Base-by-base conservation (phyloP, 768 basidiomycete species). In the Pleurotus djamor region DNA sequence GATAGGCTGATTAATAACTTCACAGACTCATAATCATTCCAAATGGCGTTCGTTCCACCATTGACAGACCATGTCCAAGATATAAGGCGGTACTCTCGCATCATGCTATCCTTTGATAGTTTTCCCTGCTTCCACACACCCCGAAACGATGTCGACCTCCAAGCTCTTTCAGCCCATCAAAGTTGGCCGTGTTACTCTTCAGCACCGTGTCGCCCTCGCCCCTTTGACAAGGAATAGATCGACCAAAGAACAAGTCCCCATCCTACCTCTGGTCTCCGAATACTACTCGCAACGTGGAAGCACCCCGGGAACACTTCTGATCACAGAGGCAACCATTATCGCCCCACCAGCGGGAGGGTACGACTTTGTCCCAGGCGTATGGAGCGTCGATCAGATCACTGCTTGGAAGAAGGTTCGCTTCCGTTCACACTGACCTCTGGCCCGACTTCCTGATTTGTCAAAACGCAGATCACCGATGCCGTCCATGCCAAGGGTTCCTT, bases 201-300 rank as follows among this genome's bases (percentile, higher is more conserved):
- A 67, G 56, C 81, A 82, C 67, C 75, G 80, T 4, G 64, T 81
- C 28, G 76, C 76, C 5, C 73, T 79, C 48, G 75, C 80, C 0
- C 81, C 82, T 4, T 57, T 79, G n/a, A 82, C 80, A 0, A 77
- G 81, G 14, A 36, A 60, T 49, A 71, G 80, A 14, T 74, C 74
- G 12, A 64, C 64, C 49, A 44, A 58, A 3, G 49, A 56, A 6
- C 62, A 76, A 54, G 72, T 76, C 5, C 75, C 68, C 4, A 45
- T 58, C 28, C 57, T 62, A 7, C 68, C 68, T 4, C 56, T 70
- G 17, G 63, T 65, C 14, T 61, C 59, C 13, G 64, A 68, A 16
- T 66, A 67, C 48, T 68, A 68, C 50, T 32, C 55, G 7, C 67
- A 68, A 48, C 59, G 67, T 12, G 58, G 62, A 12, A 59, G 58